Conservation (phyloP, 768 basidiomycete species). For the Russula foetens region DNA sequence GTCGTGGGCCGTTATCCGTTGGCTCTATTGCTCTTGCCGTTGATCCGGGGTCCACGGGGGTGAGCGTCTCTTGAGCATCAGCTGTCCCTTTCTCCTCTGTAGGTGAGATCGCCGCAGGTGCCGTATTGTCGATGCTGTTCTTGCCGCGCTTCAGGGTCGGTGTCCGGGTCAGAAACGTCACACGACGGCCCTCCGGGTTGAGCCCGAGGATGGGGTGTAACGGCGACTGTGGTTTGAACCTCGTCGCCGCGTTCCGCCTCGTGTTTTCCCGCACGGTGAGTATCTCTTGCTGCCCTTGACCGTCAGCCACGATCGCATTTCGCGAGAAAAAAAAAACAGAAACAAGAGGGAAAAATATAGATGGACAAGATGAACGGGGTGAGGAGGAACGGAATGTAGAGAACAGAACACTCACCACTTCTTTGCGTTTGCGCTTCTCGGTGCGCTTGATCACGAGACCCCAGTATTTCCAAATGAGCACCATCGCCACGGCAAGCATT, state of each 20-base stretch:
- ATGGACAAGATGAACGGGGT: too few relatives aligned
- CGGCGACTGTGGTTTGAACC: constrained; percentile 7
- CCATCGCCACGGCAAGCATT: constrained; percentile 35
- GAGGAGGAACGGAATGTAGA: neutral
- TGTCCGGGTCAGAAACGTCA: constrained; percentile 31
- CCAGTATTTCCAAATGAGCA: constrained; percentile 42
- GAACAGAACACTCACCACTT: constrained; percentile 23
- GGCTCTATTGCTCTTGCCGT: too few relatives aligned
- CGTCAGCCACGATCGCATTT: neutral
- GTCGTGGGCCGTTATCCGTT: neutral
- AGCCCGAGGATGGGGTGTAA: constrained; percentile 5
- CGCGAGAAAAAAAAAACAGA: neutral
- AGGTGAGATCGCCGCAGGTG: neutral
- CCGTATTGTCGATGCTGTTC: neutral
- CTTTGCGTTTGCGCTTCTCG: constrained; percentile 26
- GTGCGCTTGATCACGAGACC: constrained; percentile 34
- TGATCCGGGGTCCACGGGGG: neutral
- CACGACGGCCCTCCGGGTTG: constrained; percentile 26
- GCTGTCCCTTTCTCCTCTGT: neutral
- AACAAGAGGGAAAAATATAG: neutral
- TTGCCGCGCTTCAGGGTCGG: neutral
- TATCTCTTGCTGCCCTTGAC: constrained; percentile 21
- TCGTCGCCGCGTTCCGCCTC: constrained; percentile 30
- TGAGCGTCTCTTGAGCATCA: neutral
- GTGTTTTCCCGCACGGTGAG: constrained; percentile 34